Base-by-base conservation (phyloP, 1,139 yeast genomes). In the Saccharomyces hybrid region DNA sequence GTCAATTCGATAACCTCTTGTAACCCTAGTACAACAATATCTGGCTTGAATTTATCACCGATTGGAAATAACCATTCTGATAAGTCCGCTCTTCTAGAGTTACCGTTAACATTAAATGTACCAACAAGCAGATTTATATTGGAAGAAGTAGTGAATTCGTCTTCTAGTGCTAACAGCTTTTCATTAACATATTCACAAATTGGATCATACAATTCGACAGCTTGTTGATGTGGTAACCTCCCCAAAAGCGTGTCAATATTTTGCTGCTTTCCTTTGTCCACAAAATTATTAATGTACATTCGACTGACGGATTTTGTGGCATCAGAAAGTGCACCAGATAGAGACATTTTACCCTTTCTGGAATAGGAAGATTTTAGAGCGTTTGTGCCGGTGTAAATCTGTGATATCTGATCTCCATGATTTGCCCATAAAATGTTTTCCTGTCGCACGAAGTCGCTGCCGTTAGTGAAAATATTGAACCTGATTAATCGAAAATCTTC, bases 391-490 rank as follows among this genome's bases (percentile, higher is more conserved):
- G 99, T 93, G 68, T 95, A 95, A 29, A 93, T 93, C 69, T 90
- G 97, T 0, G 98, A 90, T 8, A 95, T 81, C 58, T 95, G 96
- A 71, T 95, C 99, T 50, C 99, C 99, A 69, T 93, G 91, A 70
- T 95, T 97, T 0, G 99, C 99, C 99, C 99, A 95, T 24, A 93
- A 73, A 3, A 85, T 76, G 63, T 90, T 88, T 66, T 91, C 97
- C 57, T 80, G 83, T 46, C 72, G 68, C 67, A 83, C 77, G 48
- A 88, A 72, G 21, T 83, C 93, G 8, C 64, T 63, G n/a, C 65
- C 65, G 24, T 67, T 68, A 38, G 60, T 56, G 27, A 53, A 55
- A 56, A 67, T 49, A 62, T 73, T 62, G 61, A 73, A 27, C 9
- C 48, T 54, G 73, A 73, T 31, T 68, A 70, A 34, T 68, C 66